Percentiles rank a stretch among this genome's conserved stretches.
These are phyloP conservation scores for Flaveria robusta DNA, from an alignment of 129 eudicot genomes.

Conservation along the genomic window DNA sequence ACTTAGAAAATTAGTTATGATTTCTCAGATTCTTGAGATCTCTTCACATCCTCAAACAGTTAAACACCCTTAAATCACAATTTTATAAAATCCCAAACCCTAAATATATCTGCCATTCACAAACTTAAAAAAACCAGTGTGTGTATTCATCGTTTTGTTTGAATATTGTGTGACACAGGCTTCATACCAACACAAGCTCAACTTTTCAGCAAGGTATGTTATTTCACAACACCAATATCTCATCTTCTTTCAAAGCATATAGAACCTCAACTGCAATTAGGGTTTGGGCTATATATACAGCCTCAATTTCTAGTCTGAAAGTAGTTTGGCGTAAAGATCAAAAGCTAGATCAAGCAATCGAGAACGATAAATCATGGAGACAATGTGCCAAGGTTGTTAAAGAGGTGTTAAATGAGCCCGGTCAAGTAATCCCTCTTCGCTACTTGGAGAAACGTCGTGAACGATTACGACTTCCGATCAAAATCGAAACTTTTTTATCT, in stretches of 20 bases:
- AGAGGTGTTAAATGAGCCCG: slow-evolving; percentile 82
- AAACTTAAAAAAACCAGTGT: too few species aligned
- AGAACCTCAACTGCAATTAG: slow-evolving; percentile 5
- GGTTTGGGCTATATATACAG: slow-evolving; percentile 36
- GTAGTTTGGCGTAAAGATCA: slow-evolving; percentile 80
- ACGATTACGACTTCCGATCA: slow-evolving; percentile 50
- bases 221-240: slow-evolving; percentile 19
- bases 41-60: too few species aligned
- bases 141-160: too few species aligned
- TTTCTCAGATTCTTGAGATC: too few species aligned
- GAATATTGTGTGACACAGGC: neutral
- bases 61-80: too few species aligned
- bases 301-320: slow-evolving; percentile 70
- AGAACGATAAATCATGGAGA: slow-evolving; percentile 62
- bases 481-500: slow-evolving; percentile 43
- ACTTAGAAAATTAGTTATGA: too few species aligned
- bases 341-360: slow-evolving; percentile 67
- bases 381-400: slow-evolving; percentile 65
- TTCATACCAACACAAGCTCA: neutral
- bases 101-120: too few species aligned
- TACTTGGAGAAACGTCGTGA: slow-evolving; percentile 68
- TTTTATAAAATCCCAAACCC: too few species aligned
- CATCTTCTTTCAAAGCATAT: slow-evolving; percentile 23
- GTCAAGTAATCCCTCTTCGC: slow-evolving; percentile 60
- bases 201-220: slow-evolving; percentile 25